phyloP scores from a whole-genome alignment of 2,329 filamentous ascomycete species.

The Fusarium nelsonii region DNA sequence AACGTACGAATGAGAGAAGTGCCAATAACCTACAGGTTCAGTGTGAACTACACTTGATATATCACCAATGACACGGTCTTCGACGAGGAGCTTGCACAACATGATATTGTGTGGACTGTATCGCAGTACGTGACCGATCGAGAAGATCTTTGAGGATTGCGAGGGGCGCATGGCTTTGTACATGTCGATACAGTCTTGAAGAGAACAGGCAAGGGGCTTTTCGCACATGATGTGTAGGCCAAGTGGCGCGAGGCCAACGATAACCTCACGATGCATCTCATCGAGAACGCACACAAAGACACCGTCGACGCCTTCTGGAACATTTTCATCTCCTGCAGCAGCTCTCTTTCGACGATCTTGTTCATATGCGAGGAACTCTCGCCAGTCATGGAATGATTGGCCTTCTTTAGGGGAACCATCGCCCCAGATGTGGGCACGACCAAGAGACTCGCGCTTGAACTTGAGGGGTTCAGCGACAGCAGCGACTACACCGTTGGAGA shows the following conservation, averaged over 20 bases:
- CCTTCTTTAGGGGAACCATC: slow-evolving; percentile 63
- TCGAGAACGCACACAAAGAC: slow-evolving; percentile 80
- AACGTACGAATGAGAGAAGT: slow-evolving; percentile 92
- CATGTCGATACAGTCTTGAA: slow-evolving; percentile 83
- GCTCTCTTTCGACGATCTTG: slow-evolving; percentile 67
- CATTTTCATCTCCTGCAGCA: slow-evolving; percentile 60
- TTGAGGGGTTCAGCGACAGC: slow-evolving; percentile 85
- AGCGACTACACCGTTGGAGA: slow-evolving; percentile 75
- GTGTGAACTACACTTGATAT: slow-evolving; percentile 89
- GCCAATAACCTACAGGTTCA: slow-evolving; percentile 96
- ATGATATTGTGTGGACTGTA: slow-evolving; percentile 95
- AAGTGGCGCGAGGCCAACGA: slow-evolving; percentile 77
- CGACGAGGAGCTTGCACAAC: slow-evolving; percentile 80
- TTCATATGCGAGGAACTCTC: slow-evolving; percentile 81
- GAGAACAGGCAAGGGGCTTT: slow-evolving; percentile 87
- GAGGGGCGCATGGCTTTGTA: slow-evolving; percentile 66
- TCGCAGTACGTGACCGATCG: slow-evolving; percentile 91
- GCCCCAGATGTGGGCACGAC: slow-evolving; percentile 79
- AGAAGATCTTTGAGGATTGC: slow-evolving; percentile 71
- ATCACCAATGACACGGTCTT: slow-evolving; percentile 83
- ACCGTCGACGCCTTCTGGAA: slow-evolving; percentile 70
- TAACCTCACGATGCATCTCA: slow-evolving; percentile 86
- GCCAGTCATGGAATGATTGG: slow-evolving; percentile 80
- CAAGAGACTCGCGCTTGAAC: slow-evolving; percentile 81
- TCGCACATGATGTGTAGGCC: slow-evolving; percentile 91